Base-by-base conservation (phyloP, 2,329 filamentous ascomycete species). In the Pseudogymnoascus sp. region DNA sequence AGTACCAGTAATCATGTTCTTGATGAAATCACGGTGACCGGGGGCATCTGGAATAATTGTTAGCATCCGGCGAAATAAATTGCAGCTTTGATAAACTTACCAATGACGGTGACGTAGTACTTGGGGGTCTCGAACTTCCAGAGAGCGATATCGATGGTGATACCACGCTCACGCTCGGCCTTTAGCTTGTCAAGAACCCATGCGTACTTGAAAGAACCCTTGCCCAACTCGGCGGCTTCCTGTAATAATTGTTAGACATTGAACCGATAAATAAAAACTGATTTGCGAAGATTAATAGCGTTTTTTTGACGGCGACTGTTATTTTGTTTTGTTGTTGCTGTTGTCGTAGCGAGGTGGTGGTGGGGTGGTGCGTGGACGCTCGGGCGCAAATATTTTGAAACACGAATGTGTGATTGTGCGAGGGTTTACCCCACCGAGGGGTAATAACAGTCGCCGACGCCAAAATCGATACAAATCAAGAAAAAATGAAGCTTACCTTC, bases 1-100 rank as follows among this genome's bases (percentile, higher is more conserved):
- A 79, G 95, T 98, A 93, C 95, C 95, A 90, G 95, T 98, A 83
- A 99, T 99, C 95, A 99, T 99, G 93, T 98, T 99, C 93, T 99
- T 99, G 92, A 99, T 98, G 88, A 98, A 99, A 80, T 99, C 95
- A 95, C 95, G 93, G 85, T 99, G 95, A 84, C 95, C 95, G 78
- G 95, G 95, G 81, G 95, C 95, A 79, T 99, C 91, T 90, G 61
- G n/a, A 60, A 8, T 61, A 62, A 48, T 48, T 60, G 36, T 65
- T 60, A 23, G 39, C 7, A 31, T 11, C 6, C 61, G 31, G 36
- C 41, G 7, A 13, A 13, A n/a, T 11, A 31, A 31, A 19, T 23
- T 14, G 62, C 61, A 57, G 57, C 36, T 6, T 64, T 43, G 41
- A 43, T 31, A 28, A 66, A 81, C 86, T 74, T 87, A 92, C 89